Base-by-base conservation (phyloP, 768 basidiomycete genomes). In the Boletus subcaerulescens region DNA sequence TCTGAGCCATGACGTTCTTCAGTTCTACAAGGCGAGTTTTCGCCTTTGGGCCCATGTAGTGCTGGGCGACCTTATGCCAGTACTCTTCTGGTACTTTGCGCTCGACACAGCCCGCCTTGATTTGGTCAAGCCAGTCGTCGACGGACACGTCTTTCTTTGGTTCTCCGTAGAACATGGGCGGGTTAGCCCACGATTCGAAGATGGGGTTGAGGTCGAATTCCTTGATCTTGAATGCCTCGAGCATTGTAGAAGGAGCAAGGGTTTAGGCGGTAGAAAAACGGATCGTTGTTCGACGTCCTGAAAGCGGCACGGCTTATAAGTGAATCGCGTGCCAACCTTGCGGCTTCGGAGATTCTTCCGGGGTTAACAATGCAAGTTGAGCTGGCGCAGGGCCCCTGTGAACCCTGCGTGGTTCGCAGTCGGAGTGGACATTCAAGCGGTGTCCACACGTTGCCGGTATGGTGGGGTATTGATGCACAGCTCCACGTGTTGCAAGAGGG, bases 11-110 rank as follows among this genome's bases (percentile, higher is more conserved):
- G 54, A 91, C 86, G 42, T 79, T 79, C 71, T 89, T 89, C 54
- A 91, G 72, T 62, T 90, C 87, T 32, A 79, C 73, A 55, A 91
- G 73, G 53, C 84, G 80, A 36, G 75, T 75, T 68, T 75, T 83
- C n/a, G 89, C 87, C 61, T 83, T 81, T 36, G 79, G 79, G 1
- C 84, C 86, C 79, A 91, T 81, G 67, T 81, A 89, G 63, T 86
- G 84, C 65, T 89, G 87, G 20, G 81, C 89, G 47, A 87, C 87
- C 61, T 87, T 87, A 75, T 89, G 83, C 89, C 89, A 91, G 70
- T 80, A 90, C 60, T 90, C 87, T 66, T 87, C 81, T 38, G 89
- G 89, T 24, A 91, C 79, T 48, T 85, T 82, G 58, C 84, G 80
- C 60, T 86, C 77, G 49, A 79, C 64, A 59, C 88, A 90, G n/a